phyloP scores from a whole-genome alignment of 2,329 filamentous ascomycete species.

The Davidsoniella eucalypti region DNA sequence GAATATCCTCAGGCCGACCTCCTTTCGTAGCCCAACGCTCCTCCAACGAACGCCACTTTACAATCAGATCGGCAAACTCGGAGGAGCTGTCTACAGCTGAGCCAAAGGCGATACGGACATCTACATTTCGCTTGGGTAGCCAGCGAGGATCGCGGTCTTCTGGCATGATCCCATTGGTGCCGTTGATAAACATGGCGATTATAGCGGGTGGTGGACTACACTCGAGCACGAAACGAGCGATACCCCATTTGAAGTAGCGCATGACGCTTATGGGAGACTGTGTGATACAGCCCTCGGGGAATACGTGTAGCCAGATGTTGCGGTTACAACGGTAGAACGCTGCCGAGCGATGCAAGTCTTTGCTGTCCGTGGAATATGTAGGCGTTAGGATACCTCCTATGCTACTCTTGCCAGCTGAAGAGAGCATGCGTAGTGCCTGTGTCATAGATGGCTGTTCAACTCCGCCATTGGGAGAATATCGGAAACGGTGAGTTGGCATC shows the following conservation, averaged over 20 bases:
- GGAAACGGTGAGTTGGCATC: slow-evolving; percentile 68
- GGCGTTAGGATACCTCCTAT: slow-evolving; percentile 17
- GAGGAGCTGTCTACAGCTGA: slow-evolving; percentile 56
- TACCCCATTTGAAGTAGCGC: slow-evolving; percentile 97
- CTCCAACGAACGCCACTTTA: slow-evolving; percentile 45
- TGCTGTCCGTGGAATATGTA: slow-evolving; percentile 48
- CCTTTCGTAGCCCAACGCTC: slow-evolving; percentile 19
- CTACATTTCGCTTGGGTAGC: slow-evolving; percentile 56
- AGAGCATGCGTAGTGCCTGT: slow-evolving; percentile 72
- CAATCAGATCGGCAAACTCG: slow-evolving; percentile 62
- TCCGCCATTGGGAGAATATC: slow-evolving; percentile 65
- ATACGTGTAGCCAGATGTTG: slow-evolving; percentile 82
- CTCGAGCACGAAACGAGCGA: slow-evolving; percentile 82
- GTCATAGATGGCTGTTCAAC: slow-evolving; percentile 80
- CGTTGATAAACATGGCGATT: slow-evolving; percentile 88
- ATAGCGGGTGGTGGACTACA: slow-evolving; percentile 74
- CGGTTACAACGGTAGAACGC: slow-evolving; percentile 53
- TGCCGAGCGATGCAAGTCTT: slow-evolving; percentile 52
- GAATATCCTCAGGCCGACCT: slow-evolving; percentile 35
- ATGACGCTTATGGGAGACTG: slow-evolving; percentile 64
- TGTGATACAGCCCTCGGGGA: slow-evolving; percentile 88
- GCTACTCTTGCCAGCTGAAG: slow-evolving; percentile 19
- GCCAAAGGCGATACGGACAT: slow-evolving; percentile 61
- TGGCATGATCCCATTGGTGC: slow-evolving; percentile 74
- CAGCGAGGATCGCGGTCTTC: slow-evolving; percentile 75